A percentile compares a stretch with the other conserved stretches of the same genome.
Conservation (phyloP, 352 stramenopile genomes). For the Pythium rhizo-oryzae region DNA sequence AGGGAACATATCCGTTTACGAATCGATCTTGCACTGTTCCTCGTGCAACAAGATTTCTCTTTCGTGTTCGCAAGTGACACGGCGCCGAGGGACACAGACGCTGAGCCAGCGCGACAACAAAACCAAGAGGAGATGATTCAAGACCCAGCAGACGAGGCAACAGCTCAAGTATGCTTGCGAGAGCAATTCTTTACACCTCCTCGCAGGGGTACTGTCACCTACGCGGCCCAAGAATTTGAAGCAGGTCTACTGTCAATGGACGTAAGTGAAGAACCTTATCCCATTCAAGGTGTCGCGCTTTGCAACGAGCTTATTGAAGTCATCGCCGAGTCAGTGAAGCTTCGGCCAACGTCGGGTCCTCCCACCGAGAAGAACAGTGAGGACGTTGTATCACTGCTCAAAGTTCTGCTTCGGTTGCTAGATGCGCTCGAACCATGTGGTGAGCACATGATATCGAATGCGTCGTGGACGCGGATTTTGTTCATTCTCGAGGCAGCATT, state of each 20-base stretch:
- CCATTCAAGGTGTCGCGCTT: neutral
- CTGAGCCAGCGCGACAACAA: neutral
- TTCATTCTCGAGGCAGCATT: neutral
- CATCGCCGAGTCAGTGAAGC: neutral
- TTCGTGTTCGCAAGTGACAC: neutral
- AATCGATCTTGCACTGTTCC: conserved; percentile 20
- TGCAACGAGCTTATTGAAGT: conserved; percentile 19
- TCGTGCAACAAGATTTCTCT: conserved; percentile 16
- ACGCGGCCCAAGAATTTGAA: conserved; percentile 22
- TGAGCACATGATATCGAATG: neutral
- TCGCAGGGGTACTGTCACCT: neutral
- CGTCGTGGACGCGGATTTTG: neutral
- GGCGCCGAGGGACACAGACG: no score
- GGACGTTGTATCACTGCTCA: neutral
- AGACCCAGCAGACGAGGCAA: conserved; percentile 1
- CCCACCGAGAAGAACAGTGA: neutral
- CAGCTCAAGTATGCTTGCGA: conserved; percentile 4
- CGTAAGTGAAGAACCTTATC: neutral
- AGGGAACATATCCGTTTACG: neutral
- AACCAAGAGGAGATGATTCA: neutral
- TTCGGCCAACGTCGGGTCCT: neutral
- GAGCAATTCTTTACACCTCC: neutral
- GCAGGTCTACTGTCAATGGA: conserved; percentile 2
- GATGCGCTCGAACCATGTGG: neutral
- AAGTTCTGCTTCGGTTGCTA: neutral